Conservation (phyloP, 441 rosid genomes). For the Populus hybrid region DNA sequence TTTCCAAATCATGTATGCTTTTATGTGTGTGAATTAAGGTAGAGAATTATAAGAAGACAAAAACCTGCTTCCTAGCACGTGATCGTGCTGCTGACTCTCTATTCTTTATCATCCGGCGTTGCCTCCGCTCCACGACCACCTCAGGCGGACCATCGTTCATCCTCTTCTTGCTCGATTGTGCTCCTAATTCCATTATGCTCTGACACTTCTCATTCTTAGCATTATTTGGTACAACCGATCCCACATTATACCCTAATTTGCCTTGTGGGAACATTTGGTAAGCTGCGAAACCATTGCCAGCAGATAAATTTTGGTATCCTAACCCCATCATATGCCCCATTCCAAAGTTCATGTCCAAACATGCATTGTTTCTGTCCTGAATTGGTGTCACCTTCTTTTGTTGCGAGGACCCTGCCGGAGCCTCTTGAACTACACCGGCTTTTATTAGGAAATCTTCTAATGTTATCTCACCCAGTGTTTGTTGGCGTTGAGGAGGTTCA, state of each 20-base stretch:
- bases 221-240: slow-evolving; percentile 30
- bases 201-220: slow-evolving; percentile 33
- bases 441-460: slow-evolving; percentile 87
- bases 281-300: slow-evolving; percentile 29
- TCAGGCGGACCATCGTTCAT: slow-evolving; percentile 65
- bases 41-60: background rate
- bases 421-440: slow-evolving; percentile 81
- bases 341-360: slow-evolving; percentile 32
- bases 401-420: slow-evolving; percentile 24
- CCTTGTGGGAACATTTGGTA: slow-evolving; percentile 32
- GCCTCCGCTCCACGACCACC: slow-evolving; percentile 72
- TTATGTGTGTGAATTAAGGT: too few relatives aligned
- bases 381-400: slow-evolving; percentile 14
- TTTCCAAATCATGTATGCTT: too few relatives aligned
- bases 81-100: slow-evolving; percentile 92
- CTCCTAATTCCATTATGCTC: slow-evolving; percentile 26
- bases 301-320: slow-evolving; percentile 23
- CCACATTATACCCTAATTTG: slow-evolving; percentile 24
- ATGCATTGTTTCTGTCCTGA: slow-evolving; percentile 12
- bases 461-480: slow-evolving; percentile 85
- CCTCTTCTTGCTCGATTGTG: slow-evolving; percentile 45
- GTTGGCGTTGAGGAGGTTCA: slow-evolving; percentile 45
- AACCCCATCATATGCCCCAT: slow-evolving; percentile 32
- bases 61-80: slow-evolving; percentile 90
- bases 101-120: slow-evolving; percentile 88